Conservation (phyloP, 2,329 filamentous ascomycete species). For the Fusarium denticulatum region DNA sequence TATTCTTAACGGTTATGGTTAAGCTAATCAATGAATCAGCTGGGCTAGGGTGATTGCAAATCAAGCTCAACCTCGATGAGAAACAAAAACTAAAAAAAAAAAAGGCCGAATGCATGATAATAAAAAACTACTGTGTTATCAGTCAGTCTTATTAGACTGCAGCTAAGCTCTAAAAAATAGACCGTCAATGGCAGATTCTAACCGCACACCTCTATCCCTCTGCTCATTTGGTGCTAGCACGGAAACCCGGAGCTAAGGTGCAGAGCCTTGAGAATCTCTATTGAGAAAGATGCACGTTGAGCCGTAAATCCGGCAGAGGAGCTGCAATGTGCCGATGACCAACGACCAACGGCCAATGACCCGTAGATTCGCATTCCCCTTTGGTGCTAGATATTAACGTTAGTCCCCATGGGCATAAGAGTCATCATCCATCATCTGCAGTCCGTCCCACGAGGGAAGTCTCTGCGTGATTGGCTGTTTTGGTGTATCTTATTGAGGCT, state of each 20-base stretch:
- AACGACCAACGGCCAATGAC: slow-evolving; percentile 20
- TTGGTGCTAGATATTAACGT: slow-evolving; percentile 2
- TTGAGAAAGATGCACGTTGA: slow-evolving; percentile 15
- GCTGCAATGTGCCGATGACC: slow-evolving; percentile 15
- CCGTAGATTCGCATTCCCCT: neutral
- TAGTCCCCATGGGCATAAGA: slow-evolving; percentile 29
- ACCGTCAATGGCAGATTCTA: neutral
- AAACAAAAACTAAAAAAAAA: neutral
- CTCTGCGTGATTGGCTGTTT: slow-evolving; percentile 11
- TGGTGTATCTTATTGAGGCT: neutral
- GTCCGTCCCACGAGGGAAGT: neutral
- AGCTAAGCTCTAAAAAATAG: slow-evolving; percentile 2
- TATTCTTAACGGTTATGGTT: slow-evolving; percentile 16
- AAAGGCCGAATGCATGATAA: slow-evolving; percentile 10
- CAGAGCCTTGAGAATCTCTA: neutral
- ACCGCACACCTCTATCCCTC: slow-evolving; percentile 11
- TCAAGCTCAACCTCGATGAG: slow-evolving; percentile 2
- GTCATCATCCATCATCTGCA: slow-evolving; percentile 39
- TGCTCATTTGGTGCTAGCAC: slow-evolving; percentile 12
- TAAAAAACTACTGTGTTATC: neutral
- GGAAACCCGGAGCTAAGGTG: slow-evolving; percentile 21
- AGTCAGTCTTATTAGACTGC: neutral
- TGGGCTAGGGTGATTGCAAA: slow-evolving; percentile 26
- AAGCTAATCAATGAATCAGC: slow-evolving; percentile 4
- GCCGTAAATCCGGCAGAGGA: slow-evolving; percentile 41